Evolutionary conservation across 257 asterid genomes (phyloP).

Genomic region (Solanum chiquidenum): DNA sequence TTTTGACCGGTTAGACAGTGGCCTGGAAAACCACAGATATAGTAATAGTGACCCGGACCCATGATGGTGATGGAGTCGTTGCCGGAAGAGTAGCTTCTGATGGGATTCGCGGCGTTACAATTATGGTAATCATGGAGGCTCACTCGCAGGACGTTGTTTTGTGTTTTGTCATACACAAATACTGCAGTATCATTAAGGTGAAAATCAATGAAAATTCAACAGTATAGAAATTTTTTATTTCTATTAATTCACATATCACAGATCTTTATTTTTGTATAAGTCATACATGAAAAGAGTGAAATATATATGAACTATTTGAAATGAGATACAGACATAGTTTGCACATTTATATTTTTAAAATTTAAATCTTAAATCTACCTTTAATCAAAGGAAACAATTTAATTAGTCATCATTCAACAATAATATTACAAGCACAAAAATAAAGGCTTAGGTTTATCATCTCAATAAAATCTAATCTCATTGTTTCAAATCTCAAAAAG

Average conservation of each 20-base stretch:
- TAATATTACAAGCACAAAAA: background rate
- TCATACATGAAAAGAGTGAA: background rate
- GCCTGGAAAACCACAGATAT: conserved; percentile 48
- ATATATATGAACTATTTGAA: background rate
- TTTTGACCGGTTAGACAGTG: conserved; percentile 63
- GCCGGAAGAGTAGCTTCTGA: conserved; percentile 32
- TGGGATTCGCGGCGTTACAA: conserved; percentile 31
- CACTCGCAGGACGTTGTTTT: conserved; percentile 50
- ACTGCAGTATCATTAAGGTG: conserved; percentile 8
- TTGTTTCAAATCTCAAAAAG: background rate
- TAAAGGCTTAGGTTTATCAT: background rate
- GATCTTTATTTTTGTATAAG: background rate
- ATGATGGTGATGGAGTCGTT: conserved; percentile 36
- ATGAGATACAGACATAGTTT: background rate
- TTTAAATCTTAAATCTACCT: no score
- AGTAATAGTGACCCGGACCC: conserved; percentile 44
- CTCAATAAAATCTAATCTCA: background rate
- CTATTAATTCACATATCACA: background rate
- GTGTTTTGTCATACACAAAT: conserved; percentile 28
- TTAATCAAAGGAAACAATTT: no score
- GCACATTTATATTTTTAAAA: background rate
- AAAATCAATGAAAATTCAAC: background rate
- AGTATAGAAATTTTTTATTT: background rate
- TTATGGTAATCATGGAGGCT: conserved; percentile 29
- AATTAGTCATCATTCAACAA: background rate